Conservation (phyloP, 371 early-diverging fungal genomes). For the Saksenaea vasiformis region DNA sequence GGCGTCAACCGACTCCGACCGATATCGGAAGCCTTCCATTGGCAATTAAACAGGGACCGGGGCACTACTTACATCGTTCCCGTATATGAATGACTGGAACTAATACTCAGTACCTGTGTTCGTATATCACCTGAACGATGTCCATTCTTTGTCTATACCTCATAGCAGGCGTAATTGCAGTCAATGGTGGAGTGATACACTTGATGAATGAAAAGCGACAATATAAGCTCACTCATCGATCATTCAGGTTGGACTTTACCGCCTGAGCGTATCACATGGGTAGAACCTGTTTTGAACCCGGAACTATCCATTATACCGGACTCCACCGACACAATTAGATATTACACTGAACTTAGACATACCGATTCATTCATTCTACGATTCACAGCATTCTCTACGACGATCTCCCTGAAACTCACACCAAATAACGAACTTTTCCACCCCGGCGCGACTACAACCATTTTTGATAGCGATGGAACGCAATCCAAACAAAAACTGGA, state of each 20-base stretch:
- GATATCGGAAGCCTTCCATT: neutral
- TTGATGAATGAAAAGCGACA: neutral
- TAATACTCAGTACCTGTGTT: neutral
- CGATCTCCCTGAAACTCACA: slow-evolving; percentile 68
- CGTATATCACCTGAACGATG: neutral
- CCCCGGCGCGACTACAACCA: slow-evolving; percentile 49
- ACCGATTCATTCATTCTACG: slow-evolving; percentile 57
- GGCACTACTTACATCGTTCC: neutral
- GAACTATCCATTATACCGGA: slow-evolving; percentile 4
- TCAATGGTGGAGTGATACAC: neutral
- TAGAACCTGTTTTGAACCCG: slow-evolving; percentile 10
- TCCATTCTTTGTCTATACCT: neutral
- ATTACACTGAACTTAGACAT: slow-evolving; percentile 12
- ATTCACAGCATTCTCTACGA: slow-evolving; percentile 64
- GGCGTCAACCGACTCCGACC: neutral
- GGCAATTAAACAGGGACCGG: neutral
- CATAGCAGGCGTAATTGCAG: neutral
- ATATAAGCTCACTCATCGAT: neutral
- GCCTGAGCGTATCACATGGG: slow-evolving; percentile 11
- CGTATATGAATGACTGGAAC: neutral
- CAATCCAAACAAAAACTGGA: slow-evolving; percentile 11
- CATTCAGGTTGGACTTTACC: neutral
- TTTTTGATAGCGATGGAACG: slow-evolving; percentile 13
- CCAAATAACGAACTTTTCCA: slow-evolving; percentile 79
- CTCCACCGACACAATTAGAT: neutral